phyloP scores from a whole-genome alignment of 2,329 filamentous ascomycete genomes.

The Alternaria panax region DNA sequence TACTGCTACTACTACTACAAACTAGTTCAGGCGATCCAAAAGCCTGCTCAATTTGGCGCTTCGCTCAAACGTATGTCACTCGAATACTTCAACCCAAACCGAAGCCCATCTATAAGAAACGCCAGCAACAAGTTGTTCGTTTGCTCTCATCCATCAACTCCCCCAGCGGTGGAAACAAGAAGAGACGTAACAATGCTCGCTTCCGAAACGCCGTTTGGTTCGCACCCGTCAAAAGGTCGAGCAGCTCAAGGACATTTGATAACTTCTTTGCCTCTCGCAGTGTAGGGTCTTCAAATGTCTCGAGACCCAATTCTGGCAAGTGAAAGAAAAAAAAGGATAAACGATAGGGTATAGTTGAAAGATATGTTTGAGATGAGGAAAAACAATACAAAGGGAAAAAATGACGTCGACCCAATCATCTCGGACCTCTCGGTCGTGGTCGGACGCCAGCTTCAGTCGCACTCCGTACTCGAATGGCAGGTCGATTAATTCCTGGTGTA shows the following conservation, averaged over 20 bases:
- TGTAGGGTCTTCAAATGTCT: neutral
- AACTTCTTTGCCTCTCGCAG: neutral
- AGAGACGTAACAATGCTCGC: constrained; percentile 9
- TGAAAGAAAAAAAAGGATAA: neutral
- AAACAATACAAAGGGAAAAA: constrained; percentile 23
- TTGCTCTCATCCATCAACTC: constrained; percentile 1
- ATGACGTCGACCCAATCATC: constrained; percentile 13
- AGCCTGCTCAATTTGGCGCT: neutral
- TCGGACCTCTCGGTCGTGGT: constrained; percentile 26
- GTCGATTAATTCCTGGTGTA: constrained; percentile 49
- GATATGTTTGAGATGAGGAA: neutral
- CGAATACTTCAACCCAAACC: neutral
- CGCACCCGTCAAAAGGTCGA: neutral
- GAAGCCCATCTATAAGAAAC: neutral
- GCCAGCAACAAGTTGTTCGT: constrained; percentile 6
- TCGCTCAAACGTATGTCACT: neutral
- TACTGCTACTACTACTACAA: neutral
- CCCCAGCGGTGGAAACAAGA: neutral
- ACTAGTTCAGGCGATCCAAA: neutral
- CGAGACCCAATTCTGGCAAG: neutral
- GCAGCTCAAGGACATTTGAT: constrained; percentile 1
- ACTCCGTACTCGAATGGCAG: constrained; percentile 35
- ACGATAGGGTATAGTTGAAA: constrained; percentile 15
- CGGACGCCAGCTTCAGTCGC: constrained; percentile 30
- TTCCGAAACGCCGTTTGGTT: constrained; percentile 5